Evolutionary conservation across 768 basidiomycete species (phyloP), one percentile per base, ranked within the genome.

Genomic region (Lyophyllum shimeji): DNA sequence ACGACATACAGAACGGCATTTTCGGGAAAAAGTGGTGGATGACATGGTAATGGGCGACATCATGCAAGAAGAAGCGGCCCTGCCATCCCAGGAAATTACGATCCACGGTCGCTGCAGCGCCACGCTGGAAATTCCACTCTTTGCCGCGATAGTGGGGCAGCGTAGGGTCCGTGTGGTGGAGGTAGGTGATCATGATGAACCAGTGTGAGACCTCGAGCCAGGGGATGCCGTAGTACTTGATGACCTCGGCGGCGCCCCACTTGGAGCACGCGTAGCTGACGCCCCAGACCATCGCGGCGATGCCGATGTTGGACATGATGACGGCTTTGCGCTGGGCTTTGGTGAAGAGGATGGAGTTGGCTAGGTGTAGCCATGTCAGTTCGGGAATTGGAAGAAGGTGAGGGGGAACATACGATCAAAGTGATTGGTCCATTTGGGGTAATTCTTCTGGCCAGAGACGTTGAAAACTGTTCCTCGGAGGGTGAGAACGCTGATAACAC

Each of bases 351-450:
- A 83, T 71, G 1, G 83, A 82, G 58, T 77, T 77, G 4, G 84
- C 83, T 85, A 59, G 15, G 45, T 46, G 39, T 33, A 44, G 46
- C 39, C n/a, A 39, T 25, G 34, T 46, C 34, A n/a, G 29, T 29
- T 29, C 9, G 29, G 29, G 9, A 37, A 2, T 2, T 8, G 15
- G 34, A 13, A 37, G 34, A 3, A 37, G 7, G 15, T 33, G 34
- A 37, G 15, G n/a, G 5, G 17, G 39, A 17, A 72, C 82, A 68
- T 54, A 84, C 83, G 83, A 66, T 83, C 71, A 61, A 85, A 86
- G 61, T 87, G 85, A 59, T 85, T 86, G n/a, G 84, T 84, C 76
- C 81, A 79, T 59, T 80, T 78, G 1, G 83, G 82, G 62, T 85
- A 84, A 21, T 62, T 66, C 62, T 82, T 82, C 61, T 83, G 84